phyloP scores from a whole-genome alignment of 768 basidiomycete species.

The Xerocomus spinulosus region DNA sequence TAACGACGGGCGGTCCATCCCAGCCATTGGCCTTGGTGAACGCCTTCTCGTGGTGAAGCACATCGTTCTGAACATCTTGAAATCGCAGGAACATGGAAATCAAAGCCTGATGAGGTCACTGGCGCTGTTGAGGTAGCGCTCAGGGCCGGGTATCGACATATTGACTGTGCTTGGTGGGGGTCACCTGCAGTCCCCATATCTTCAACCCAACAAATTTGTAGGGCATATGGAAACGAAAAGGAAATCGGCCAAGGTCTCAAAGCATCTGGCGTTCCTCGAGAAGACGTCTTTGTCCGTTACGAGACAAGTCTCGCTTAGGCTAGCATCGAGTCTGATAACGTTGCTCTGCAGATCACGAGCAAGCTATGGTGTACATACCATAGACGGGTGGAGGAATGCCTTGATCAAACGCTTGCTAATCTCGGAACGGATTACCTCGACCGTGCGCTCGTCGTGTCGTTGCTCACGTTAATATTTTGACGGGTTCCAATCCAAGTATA shows the following conservation, averaged over 20 bases:
- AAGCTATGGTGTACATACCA: slow-evolving; percentile 70
- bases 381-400: slow-evolving; percentile 62
- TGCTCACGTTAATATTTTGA: background rate
- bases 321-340: background rate
- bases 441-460: slow-evolving; percentile 43
- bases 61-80: background rate
- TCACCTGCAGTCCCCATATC: slow-evolving; percentile 1
- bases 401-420: slow-evolving; percentile 71
- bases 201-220: slow-evolving; percentile 21
- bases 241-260: slow-evolving; percentile 80
- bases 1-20: slow-evolving; percentile 55
- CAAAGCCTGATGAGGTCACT: slow-evolving; percentile 64
- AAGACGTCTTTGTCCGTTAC: slow-evolving; percentile 58
- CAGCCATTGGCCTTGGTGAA: slow-evolving; percentile 55
- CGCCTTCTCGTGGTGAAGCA: background rate
- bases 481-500: slow-evolving; percentile 38
- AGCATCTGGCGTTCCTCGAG: slow-evolving; percentile 69
- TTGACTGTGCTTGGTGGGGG: slow-evolving; percentile 61
- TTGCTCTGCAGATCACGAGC: slow-evolving; percentile 53
- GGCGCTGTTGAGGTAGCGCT: slow-evolving; percentile 71
- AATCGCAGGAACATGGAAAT: slow-evolving; percentile 72
- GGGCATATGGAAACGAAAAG: slow-evolving; percentile 74
- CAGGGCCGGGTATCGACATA: slow-evolving; percentile 73
- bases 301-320: background rate
- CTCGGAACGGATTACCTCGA: slow-evolving; percentile 87